Evolutionary conservation across 2,329 filamentous ascomycete species (phyloP).

Genomic region (Xylariaceae sp.): DNA sequence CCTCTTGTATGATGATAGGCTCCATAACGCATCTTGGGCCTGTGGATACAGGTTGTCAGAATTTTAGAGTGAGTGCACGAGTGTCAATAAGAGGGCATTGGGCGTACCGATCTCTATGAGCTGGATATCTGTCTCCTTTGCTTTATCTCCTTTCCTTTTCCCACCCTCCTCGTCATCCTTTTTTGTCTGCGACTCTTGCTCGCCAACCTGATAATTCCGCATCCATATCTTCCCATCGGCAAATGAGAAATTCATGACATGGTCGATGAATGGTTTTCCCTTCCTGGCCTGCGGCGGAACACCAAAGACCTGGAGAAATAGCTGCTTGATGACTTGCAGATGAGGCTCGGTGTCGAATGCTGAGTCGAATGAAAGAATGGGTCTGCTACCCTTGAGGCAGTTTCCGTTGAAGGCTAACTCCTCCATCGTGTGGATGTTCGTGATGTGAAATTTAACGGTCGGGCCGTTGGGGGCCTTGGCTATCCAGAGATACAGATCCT

Average conservation of each 20-base stretch:
- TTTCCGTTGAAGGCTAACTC: constrained; percentile 97
- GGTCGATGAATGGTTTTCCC: constrained; percentile 93
- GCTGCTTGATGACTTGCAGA: constrained; percentile 79
- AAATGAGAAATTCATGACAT: constrained; percentile 87
- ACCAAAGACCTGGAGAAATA: constrained; percentile 85
- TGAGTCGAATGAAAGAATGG: constrained; percentile 86
- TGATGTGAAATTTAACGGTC: constrained; percentile 48
- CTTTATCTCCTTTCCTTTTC: constrained; percentile 35
- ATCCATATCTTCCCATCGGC: constrained; percentile 96
- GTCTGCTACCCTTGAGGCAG: constrained; percentile 88
- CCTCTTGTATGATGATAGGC: constrained; percentile 87
- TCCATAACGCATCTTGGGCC: constrained; percentile 90
- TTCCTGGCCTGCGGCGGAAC: constrained; percentile 85
- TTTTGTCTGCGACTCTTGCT: constrained; percentile 62
- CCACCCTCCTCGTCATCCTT: constrained; percentile 35
- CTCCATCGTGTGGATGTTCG: constrained; percentile 50
- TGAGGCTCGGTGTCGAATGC: constrained; percentile 80
- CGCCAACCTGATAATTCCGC: constrained; percentile 87
- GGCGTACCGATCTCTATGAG: constrained; percentile 73
- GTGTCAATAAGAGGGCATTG: too few relatives aligned
- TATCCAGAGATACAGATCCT: constrained; percentile 95
- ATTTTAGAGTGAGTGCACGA: neutral
- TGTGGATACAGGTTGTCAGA: neutral
- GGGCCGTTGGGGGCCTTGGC: constrained; percentile 76
- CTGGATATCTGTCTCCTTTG: constrained; percentile 69